Evolutionary conservation across 2,329 filamentous ascomycete species (phyloP).

Genomic region (Orbilia blumenaviensis): DNA sequence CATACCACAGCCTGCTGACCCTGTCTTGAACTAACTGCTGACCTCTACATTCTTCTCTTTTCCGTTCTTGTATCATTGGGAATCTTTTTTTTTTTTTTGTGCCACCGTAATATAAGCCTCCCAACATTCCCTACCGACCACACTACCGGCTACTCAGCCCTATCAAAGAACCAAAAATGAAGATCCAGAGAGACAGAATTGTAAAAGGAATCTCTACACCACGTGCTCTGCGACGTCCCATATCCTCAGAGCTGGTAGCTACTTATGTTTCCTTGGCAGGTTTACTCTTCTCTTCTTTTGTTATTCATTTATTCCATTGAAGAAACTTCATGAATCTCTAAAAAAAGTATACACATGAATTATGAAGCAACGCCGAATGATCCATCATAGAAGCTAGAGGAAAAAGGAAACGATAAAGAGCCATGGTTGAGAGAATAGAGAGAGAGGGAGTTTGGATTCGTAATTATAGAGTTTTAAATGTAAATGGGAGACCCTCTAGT

Average conservation of each 20-base stretch:
- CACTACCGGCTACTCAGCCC: not conserved
- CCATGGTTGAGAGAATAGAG: not conserved
- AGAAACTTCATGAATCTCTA: not conserved
- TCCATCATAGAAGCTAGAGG: not conserved
- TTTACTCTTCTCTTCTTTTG: too few relatives aligned
- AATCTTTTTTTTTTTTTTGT: too few relatives aligned
- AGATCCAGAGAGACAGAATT: too few relatives aligned
- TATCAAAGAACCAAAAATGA: conserved; percentile 11
- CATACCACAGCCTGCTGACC: too few relatives aligned
- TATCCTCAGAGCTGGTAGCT: too few relatives aligned
- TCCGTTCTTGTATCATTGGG: too few relatives aligned
- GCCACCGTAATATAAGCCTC: not conserved
- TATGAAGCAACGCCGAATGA: not conserved
- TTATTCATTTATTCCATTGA: not conserved
- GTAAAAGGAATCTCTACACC: too few relatives aligned
- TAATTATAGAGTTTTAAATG: conserved; percentile 9
- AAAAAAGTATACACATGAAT: not conserved
- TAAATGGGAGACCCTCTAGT: not conserved
- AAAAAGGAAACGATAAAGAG: not conserved
- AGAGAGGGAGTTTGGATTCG: conserved; percentile 1
- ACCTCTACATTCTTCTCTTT: too few relatives aligned
- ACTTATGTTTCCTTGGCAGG: too few relatives aligned
- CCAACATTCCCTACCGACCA: not conserved
- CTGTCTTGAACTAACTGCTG: too few relatives aligned
- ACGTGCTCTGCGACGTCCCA: too few relatives aligned